Evolutionary conservation across 2,329 filamentous ascomycete genomes (phyloP).

Genomic region (Sodiomyces alkalinus): DNA sequence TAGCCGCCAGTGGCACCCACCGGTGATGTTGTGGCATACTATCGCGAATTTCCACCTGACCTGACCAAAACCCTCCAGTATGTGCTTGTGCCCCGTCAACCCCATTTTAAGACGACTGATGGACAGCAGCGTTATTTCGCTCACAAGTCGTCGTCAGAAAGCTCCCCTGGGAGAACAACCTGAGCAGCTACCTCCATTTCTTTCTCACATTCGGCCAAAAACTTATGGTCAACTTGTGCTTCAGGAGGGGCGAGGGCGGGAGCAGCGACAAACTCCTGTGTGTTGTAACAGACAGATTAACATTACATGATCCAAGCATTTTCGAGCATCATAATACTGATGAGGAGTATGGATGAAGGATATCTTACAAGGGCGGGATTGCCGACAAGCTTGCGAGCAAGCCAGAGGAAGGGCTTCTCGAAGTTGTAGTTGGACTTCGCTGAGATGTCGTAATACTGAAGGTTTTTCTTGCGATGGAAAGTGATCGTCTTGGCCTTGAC

Average conservation of each 20-base stretch:
- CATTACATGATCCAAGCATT: not conserved
- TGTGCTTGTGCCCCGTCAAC: no score
- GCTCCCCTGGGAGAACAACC: constrained; percentile 87
- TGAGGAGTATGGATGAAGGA: not conserved
- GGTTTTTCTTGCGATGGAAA: constrained; percentile 99
- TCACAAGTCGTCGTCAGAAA: constrained; percentile 59
- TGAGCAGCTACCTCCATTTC: constrained; percentile 74
- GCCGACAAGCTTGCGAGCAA: constrained; percentile 94
- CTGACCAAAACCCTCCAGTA: no score
- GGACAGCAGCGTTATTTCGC: no score
- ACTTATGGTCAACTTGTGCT: constrained; percentile 68
- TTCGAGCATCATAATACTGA: constrained; percentile 1
- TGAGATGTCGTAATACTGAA: constrained; percentile 99
- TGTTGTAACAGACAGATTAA: no score
- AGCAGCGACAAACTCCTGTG: constrained; percentile 87
- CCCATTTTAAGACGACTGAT: no score
- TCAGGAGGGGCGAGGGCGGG: constrained; percentile 89
- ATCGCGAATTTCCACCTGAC: no score
- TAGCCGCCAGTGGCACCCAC: no score
- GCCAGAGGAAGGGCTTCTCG: constrained; percentile 99
- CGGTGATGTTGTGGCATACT: no score
- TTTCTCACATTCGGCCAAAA: constrained; percentile 67
- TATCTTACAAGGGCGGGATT: constrained; percentile 65
- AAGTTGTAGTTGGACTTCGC: constrained; percentile 99
- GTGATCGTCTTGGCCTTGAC: constrained; percentile 99